Evolutionary conservation across 352 stramenopile genomes (phyloP).

Genomic region (Phytophthora fragariaefolia): DNA sequence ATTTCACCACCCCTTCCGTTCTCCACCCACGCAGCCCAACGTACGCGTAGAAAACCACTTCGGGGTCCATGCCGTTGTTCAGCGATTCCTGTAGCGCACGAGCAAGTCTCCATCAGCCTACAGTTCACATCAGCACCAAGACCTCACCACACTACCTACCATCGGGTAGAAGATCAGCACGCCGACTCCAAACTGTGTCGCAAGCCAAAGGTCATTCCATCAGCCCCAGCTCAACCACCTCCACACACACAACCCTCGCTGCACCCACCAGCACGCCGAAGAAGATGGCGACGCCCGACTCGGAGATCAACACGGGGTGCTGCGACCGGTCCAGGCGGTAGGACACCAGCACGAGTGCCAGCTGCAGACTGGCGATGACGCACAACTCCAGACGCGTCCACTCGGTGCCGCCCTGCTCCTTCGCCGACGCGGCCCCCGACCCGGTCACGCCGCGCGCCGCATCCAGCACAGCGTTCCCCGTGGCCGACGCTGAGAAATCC

Average conservation of each 20-base stretch:
- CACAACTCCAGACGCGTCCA: constrained; percentile 84
- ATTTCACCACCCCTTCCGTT: no score
- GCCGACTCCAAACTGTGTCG: constrained; percentile 67
- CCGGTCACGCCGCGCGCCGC: constrained; percentile 33
- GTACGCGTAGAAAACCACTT: constrained; percentile 87
- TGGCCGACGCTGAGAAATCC: constrained; percentile 31
- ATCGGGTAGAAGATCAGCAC: constrained; percentile 85
- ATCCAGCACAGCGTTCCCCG: constrained; percentile 44
- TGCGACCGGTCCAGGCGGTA: constrained; percentile 80
- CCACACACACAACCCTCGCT: no score
- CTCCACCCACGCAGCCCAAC: constrained; percentile 12
- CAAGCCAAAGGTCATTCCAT: constrained; percentile 21
- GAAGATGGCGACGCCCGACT: constrained; percentile 85
- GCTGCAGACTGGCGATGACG: constrained; percentile 81
- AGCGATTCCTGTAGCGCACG: constrained; percentile 62
- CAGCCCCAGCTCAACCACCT: no score
- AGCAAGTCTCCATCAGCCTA: constrained; percentile 5
- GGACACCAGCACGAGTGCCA: constrained; percentile 80
- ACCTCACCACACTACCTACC: constrained; percentile 31
- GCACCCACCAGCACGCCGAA: constrained; percentile 80
- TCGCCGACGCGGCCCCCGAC: constrained; percentile 26
- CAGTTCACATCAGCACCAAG: not conserved
- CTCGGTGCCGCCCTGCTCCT: constrained; percentile 42
- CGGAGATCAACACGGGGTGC: constrained; percentile 74
- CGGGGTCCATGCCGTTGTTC: constrained; percentile 81